A percentile compares a stretch with the other conserved stretches of the same genome.
Conservation (phyloP, 129 eudicot genomes). For the Rutidosis leptorrhynchoides region DNA sequence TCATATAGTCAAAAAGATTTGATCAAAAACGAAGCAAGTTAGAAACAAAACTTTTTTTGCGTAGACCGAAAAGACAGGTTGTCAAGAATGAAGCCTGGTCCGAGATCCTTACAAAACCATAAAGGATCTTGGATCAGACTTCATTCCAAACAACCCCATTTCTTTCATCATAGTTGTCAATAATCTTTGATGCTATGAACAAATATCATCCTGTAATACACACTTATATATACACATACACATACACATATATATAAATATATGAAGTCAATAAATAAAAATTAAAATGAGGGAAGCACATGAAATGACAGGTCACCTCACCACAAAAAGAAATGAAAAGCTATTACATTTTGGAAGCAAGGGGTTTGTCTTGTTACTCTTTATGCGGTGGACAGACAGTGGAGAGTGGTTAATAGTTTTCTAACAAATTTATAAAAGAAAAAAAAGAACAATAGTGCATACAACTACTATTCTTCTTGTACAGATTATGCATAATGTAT, state of each 20-base stretch:
- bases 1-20: background rate
- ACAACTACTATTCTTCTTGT: constrained; percentile 15
- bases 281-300: constrained; percentile 40
- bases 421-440: constrained; percentile 21
- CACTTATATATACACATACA: constrained; percentile 22
- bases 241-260: constrained; percentile 18
- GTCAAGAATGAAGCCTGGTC: constrained; percentile 93
- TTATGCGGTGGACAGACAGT: constrained; percentile 39
- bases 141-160: constrained; percentile 70
- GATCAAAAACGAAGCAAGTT: background rate
- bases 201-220: constrained; percentile 23
- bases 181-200: background rate
- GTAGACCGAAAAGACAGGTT: constrained; percentile 26
- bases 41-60: background rate
- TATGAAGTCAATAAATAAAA: constrained; percentile 9
- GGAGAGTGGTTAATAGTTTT: constrained; percentile 37
- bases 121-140: constrained; percentile 71
- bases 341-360: constrained; percentile 52
- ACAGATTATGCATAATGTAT: constrained; percentile 30
- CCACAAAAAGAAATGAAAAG: constrained; percentile 43
- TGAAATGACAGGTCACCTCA: constrained; percentile 65
- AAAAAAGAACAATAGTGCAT: background rate
- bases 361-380: constrained; percentile 51
- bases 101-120: constrained; percentile 41
- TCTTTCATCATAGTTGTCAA: constrained; percentile 22